phyloP scores from a whole-genome alignment of 352 stramenopile genomes.

The Ophiocytium majus region DNA sequence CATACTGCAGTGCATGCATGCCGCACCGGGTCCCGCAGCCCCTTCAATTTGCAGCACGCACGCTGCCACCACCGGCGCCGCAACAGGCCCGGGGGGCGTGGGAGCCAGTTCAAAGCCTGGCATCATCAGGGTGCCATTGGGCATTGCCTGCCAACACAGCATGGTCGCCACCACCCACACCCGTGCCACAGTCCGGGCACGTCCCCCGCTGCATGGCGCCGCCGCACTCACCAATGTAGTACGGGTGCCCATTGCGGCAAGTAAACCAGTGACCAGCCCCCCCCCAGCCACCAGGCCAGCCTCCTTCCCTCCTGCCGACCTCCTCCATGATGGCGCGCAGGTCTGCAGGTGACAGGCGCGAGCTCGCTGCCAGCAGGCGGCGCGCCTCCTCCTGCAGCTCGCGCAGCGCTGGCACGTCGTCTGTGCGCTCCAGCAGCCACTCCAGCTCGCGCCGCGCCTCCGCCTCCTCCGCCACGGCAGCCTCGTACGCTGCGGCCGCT shows the following conservation, averaged over 20 bases:
- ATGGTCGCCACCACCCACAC: constrained; percentile 66
- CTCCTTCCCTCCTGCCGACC: not conserved
- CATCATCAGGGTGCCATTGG: not conserved
- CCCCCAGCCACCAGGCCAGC: constrained; percentile 55
- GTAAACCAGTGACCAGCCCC: constrained; percentile 65
- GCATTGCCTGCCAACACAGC: not conserved
- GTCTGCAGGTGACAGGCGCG: not conserved
- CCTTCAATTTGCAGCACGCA: too few species aligned
- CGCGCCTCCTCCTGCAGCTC: constrained; percentile 38
- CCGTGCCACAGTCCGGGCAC: constrained; percentile 70
- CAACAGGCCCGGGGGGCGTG: too few species aligned
- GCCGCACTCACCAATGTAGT: constrained; percentile 75
- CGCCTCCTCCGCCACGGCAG: not conserved
- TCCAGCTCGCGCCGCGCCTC: not conserved
- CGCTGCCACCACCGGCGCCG: too few species aligned
- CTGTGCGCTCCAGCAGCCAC: not conserved
- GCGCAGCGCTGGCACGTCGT: not conserved
- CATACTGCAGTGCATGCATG: too few species aligned
- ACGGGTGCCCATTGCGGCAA: constrained; percentile 74
- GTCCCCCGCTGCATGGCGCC: constrained; percentile 66
- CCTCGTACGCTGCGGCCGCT: not conserved
- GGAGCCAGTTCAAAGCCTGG: too few species aligned
- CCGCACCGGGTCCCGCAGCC: too few species aligned
- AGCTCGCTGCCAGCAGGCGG: constrained; percentile 24
- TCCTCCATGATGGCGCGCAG: constrained; percentile 13